Base-by-base conservation (phyloP, 2,329 filamentous ascomycete genomes). In the Emergomyces orientalis region DNA sequence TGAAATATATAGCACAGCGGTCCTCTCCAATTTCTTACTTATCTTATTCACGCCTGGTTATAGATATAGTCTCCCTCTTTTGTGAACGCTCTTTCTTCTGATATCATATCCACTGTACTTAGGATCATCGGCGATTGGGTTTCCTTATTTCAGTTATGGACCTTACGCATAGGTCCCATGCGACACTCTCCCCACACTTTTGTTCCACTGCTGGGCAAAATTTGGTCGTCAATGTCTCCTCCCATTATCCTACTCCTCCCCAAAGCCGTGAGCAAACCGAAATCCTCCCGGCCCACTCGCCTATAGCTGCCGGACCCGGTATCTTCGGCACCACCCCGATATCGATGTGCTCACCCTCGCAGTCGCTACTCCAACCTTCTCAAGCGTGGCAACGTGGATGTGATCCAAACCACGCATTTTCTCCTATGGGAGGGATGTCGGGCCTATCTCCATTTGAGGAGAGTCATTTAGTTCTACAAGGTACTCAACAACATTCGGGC, bases 281-380 rank as follows among this genome's bases (percentile, higher is more conserved):
- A 49, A 49, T 60, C 47, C 39, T 63, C 62, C 61, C 56, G 32
- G 61, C 52, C 34, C 65, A 62, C 63, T 63, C 69, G 27, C 66
- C 68, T 43, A 57, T 68, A 27, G 72, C 68, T 39, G 57, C 68
- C 34, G 73, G 74, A 11, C 63, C 76, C 32, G 75, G 74, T 1
- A 74, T 76, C 30, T 68, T 71, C 13, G 63, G 69, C 52, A 69
- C 66, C 30, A 62, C 66, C n/a, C 68, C 70, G n/a, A 39, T 69
- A 34, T 65, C 65, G 22, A 62, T 66, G 14, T 70, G 65, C 45
- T 45, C 68, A 17, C 60, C 64, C 13, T 30, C 67, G 30, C 63
- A 68, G 25, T 43, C 68, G 25, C 69, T 70, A 34, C 62, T 70
- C 14, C 61, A 68, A 27, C 59, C 69, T 4, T 49, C 69, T 27